phyloP scores from a whole-genome alignment of 495 filamentous ascomycete genomes.

The Extremus antarcticus region DNA sequence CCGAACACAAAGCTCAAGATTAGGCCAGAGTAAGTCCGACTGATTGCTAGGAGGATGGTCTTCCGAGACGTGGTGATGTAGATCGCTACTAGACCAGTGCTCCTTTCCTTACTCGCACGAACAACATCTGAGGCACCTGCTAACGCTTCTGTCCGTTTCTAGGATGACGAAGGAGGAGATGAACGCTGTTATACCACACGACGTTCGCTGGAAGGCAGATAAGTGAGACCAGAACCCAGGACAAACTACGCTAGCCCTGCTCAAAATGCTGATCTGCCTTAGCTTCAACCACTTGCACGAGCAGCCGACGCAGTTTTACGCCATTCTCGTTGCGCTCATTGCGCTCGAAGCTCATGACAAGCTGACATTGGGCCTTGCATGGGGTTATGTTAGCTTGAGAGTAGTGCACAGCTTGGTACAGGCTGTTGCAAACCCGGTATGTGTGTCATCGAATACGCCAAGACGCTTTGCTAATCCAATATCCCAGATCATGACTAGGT shows the following conservation, averaged over 20 bases:
- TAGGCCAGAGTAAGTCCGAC: too few relatives aligned
- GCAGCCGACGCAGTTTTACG: constrained; percentile 28
- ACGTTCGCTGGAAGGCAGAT: not conserved
- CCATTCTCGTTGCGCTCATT: constrained; percentile 15
- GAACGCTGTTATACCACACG: not conserved
- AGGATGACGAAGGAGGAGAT: not conserved
- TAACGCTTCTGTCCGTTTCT: too few relatives aligned
- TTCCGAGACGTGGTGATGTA: too few relatives aligned
- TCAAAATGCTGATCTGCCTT: too few relatives aligned
- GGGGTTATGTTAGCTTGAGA: constrained; percentile 22
- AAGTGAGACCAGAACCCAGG: not conserved
- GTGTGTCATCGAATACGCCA: not conserved
- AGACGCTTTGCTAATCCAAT: not conserved
- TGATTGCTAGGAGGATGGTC: too few relatives aligned
- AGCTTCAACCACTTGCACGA: constrained; percentile 12
- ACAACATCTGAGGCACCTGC: too few relatives aligned
- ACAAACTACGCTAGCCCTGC: too few relatives aligned
- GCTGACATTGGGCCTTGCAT: constrained; percentile 19
- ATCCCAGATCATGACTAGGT: constrained; percentile 17
- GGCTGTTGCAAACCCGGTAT: constrained; percentile 10
- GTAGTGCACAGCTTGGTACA: constrained; percentile 23
- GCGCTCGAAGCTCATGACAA: constrained; percentile 6
- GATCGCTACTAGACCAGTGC: too few relatives aligned
- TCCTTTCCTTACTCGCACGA: too few relatives aligned
- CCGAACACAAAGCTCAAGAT: constrained; percentile 7